Conservation (phyloP, 1,284 basidiomycete genomes). For the Erythrobasidium hasegawianum region DNA sequence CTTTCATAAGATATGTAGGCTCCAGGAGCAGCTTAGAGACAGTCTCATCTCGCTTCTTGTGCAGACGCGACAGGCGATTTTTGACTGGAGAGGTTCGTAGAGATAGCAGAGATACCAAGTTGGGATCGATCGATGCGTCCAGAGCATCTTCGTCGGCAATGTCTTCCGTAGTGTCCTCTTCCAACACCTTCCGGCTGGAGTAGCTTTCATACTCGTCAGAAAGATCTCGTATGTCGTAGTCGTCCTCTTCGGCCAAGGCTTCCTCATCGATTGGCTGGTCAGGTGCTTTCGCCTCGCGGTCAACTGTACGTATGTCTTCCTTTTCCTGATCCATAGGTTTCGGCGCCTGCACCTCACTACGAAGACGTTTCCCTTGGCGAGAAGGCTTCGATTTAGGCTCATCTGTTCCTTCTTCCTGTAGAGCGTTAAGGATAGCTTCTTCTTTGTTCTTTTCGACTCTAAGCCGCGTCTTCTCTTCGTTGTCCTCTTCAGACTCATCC, state of each 20-base stretch:
- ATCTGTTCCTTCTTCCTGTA: neutral
- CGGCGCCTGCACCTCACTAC: neutral
- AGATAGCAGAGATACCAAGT: constrained; percentile 13
- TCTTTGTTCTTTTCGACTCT: neutral
- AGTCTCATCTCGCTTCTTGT: constrained; percentile 17
- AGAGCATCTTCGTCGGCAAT: neutral
- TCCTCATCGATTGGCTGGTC: constrained; percentile 1
- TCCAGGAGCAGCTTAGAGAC: constrained; percentile 23
- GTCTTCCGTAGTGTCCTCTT: neutral
- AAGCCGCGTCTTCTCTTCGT: neutral
- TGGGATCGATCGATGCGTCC: constrained; percentile 11
- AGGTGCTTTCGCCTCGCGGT: neutral
- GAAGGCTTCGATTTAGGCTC: neutral
- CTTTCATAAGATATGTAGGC: constrained; percentile 9
- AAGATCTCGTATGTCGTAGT: constrained; percentile 23
- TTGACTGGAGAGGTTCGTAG: constrained; percentile 31
- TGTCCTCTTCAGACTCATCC: constrained; percentile 16
- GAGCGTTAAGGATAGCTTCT: neutral
- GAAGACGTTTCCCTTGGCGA: neutral
- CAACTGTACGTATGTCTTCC: neutral
- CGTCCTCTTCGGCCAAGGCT: neutral
- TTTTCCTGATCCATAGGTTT: neutral
- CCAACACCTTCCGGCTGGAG: neutral
- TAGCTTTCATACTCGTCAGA: constrained; percentile 21
- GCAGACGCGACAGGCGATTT: constrained; percentile 9